These are phyloP conservation scores for Colletotrichum lindemuthianum DNA, from an alignment of 2,329 filamentous ascomycete genomes.

Conservation along the genomic window DNA sequence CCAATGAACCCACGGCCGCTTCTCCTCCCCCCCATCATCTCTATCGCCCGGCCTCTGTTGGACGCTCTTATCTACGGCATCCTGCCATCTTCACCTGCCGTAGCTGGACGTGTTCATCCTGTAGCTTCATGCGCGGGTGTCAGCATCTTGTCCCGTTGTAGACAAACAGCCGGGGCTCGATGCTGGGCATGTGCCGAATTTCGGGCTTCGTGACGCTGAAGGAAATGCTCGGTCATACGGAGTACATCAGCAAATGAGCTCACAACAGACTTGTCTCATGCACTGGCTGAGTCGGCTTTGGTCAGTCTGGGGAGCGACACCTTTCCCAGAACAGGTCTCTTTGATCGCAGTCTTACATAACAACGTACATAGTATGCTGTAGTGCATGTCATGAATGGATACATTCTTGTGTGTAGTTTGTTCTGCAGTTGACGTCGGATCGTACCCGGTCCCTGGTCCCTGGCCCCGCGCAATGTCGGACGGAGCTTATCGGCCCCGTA, in stretches of 20 bases:
- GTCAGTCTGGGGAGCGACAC: no score
- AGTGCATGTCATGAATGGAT: no score
- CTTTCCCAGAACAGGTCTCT: no score
- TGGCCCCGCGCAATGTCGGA: not conserved
- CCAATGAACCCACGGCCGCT: constrained; percentile 8
- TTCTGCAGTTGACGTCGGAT: no score
- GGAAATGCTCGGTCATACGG: no score
- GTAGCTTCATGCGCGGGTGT: not conserved
- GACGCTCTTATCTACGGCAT: constrained; percentile 22
- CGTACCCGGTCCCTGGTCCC: no score
- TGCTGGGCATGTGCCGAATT: constrained; percentile 21
- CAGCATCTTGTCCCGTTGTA: constrained; percentile 16
- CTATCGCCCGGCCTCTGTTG: not conserved
- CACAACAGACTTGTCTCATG: no score
- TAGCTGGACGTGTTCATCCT: not conserved
- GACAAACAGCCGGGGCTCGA: constrained; percentile 16
- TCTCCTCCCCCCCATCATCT: not conserved
- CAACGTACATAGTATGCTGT: no score
- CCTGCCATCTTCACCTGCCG: not conserved
- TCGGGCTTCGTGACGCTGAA: constrained; percentile 7
- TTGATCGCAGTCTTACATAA: no score
- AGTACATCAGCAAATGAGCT: no score
- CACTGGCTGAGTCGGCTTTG: no score
- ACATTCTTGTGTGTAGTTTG: no score
- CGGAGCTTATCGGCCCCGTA: constrained; percentile 13